These are phyloP conservation scores for Leccinum disarticulatum DNA, from an alignment of 768 basidiomycete species.

Conservation along the genomic window DNA sequence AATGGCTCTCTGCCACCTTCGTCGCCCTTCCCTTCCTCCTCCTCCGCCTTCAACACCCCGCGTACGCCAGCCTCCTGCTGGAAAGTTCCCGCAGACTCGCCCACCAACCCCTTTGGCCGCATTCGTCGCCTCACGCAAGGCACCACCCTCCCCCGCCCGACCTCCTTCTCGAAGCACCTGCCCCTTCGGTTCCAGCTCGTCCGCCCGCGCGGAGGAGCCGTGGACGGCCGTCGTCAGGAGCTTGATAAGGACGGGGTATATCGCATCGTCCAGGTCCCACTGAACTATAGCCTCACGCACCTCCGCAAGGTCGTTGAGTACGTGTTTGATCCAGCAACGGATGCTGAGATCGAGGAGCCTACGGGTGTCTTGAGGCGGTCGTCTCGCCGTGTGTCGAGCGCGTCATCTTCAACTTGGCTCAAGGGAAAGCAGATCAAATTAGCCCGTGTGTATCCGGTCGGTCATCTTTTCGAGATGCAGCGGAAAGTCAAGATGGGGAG, in stretches of 20 bases:
- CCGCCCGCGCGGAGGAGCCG: constrained; percentile 26
- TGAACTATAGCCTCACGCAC: constrained; percentile 68
- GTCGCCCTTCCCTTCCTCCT: constrained; percentile 29
- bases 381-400: constrained; percentile 28
- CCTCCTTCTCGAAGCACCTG: constrained; percentile 59
- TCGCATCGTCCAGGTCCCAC: constrained; percentile 67
- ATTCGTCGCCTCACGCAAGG: constrained; percentile 42
- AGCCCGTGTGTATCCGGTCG: constrained; percentile 17
- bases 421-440: constrained; percentile 23
- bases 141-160: constrained; percentile 40
- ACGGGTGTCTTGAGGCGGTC: constrained; percentile 16
- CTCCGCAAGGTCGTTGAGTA: constrained; percentile 62
- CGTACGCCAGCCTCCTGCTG: constrained; percentile 43
- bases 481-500: constrained; percentile 43
- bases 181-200: constrained; percentile 64
- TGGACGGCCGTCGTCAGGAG: constrained; percentile 16
- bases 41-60: constrained; percentile 29
- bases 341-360: constrained; percentile 24
- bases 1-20: constrained; percentile 26
- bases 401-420: neutral
- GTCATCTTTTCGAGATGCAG: constrained; percentile 64
- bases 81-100: constrained; percentile 59
- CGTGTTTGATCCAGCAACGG: constrained; percentile 43
- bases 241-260: constrained; percentile 49
- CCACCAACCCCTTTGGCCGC: constrained; percentile 68